Conservation (phyloP, 23 red algal genomes). For the Rhodosorus marinus region DNA sequence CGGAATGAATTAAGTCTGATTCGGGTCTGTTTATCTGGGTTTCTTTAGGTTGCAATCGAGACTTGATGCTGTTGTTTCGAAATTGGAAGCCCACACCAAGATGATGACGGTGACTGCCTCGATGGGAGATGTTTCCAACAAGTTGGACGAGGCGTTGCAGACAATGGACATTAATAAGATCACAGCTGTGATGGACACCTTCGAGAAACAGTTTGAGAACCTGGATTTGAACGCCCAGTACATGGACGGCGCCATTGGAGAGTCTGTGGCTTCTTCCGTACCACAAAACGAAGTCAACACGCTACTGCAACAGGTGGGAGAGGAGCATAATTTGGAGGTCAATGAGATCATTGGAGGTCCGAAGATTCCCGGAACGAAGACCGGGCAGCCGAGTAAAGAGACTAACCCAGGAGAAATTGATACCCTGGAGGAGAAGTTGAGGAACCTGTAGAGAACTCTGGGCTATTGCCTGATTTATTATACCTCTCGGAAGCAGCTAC, state of each 20-base stretch:
- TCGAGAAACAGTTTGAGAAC: conserved; percentile 64
- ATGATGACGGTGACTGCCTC: conserved; percentile 32
- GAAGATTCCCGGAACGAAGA: no score
- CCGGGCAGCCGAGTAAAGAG: no score
- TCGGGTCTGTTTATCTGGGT: no score
- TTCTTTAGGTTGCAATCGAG: conserved; percentile 51
- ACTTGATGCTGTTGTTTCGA: conserved; percentile 71
- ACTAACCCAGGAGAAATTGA: no score
- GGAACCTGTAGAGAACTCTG: no score
- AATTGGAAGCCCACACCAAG: conserved; percentile 61
- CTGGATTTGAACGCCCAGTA: conserved; percentile 59
- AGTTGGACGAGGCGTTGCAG: conserved; percentile 42
- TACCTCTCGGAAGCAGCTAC: no score
- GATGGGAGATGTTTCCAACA: conserved; percentile 45
- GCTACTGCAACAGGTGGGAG: conserved; percentile 64
- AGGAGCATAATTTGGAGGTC: no score
- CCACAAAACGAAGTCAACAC: conserved; percentile 69
- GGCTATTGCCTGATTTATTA: no score
- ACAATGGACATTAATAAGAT: conserved; percentile 83
- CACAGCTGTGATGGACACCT: conserved; percentile 61
- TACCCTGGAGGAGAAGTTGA: no score
- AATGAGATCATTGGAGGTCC: no score
- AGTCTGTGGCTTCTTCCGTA: conserved; percentile 33
- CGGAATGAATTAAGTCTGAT: neutral
- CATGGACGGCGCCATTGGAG: conserved; percentile 64